Evolutionary conservation across 305 asterid genomes (phyloP), one percentile per base, ranked within the genome.

Genomic region (Fraxinus platypoda): DNA sequence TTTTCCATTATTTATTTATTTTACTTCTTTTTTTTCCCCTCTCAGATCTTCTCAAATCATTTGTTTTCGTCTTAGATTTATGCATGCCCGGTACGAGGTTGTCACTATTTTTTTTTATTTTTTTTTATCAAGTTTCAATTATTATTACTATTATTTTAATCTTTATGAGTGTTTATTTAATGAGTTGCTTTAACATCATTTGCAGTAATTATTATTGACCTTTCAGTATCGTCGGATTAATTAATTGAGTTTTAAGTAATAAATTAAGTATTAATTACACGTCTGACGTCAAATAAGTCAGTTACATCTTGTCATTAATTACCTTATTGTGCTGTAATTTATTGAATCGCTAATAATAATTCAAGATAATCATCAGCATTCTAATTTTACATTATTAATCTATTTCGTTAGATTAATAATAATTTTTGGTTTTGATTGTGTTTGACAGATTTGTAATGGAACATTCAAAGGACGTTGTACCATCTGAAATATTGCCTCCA

Each of bases 401-500:
- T 31, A 31, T 31, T 31, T 31, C 34, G 3, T 31, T 15, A 21
- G 15, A 54, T 54, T 54, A 15, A 23, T n/a, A 57, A 23, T 57
- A 57, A 19, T 26, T 66, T 28, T 66, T 23, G 31, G n/a, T 28
- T 62, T 23, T 66, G 7, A 9, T 9, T 26, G n/a, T 66, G 34
- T 66, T 26, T 11, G 35, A 66, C 35, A 66, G 74, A 12, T 28
- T 66, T 66, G 34, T 4, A 70, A 85, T 81, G 87, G 76, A 41
- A 0, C 68, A 77, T 73, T 23, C 80, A 81, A 62, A 17, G 43
- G 81, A 30, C 57, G 75, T 11, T 31, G 78, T 19, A 8, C 19
- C 41, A 76, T 13, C 80, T 41, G 84, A 64, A 76, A 37, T 46
- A 64, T 75, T 85, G 52, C 89, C 87, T 7, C 87, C 89, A 12